Percentiles rank a stretch among this genome's conserved stretches.
Evolutionary conservation across 139 green algal genomes (phyloP).

Genomic region (Diplosphaera chodatii): DNA sequence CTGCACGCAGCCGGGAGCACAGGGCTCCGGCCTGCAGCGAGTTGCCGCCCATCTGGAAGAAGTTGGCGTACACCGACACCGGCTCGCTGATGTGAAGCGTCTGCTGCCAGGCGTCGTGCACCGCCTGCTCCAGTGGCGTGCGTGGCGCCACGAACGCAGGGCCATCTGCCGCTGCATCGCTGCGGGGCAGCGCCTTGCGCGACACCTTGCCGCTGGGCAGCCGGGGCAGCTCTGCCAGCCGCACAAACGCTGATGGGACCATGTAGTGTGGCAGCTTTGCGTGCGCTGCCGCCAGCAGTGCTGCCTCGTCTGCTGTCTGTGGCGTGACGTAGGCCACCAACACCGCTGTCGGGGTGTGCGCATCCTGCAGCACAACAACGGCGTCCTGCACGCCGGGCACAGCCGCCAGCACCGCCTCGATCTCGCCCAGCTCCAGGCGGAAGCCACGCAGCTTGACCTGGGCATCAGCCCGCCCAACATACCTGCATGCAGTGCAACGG

Average conservation of each 20-base stretch:
- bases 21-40: constrained; percentile 19
- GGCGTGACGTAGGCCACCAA: constrained; percentile 20
- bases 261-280: not conserved
- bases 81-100: not conserved
- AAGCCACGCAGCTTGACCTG: constrained; percentile 46
- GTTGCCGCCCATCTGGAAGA: constrained; percentile 18
- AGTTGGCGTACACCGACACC: not conserved
- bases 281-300: not conserved
- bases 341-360: not conserved
- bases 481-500: constrained; percentile 7
- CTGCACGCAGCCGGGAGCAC: not conserved
- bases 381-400: not conserved
- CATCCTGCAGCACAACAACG: constrained; percentile 6
- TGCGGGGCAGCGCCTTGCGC: not conserved
- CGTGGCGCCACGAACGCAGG: not conserved
- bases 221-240: not conserved
- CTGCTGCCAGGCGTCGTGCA: constrained; percentile 7
- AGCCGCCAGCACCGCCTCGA: constrained; percentile 21
- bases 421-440: constrained; percentile 42
- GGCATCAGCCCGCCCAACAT: constrained; percentile 13
- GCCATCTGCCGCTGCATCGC: too few species aligned
- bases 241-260: not conserved
- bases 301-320: not conserved
- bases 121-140: not conserved
- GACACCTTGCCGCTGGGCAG: not conserved